Evolutionary conservation across 2,329 filamentous ascomycete species (phyloP), one percentile per base, ranked within the genome.

Genomic region (Cercospora beticola): DNA sequence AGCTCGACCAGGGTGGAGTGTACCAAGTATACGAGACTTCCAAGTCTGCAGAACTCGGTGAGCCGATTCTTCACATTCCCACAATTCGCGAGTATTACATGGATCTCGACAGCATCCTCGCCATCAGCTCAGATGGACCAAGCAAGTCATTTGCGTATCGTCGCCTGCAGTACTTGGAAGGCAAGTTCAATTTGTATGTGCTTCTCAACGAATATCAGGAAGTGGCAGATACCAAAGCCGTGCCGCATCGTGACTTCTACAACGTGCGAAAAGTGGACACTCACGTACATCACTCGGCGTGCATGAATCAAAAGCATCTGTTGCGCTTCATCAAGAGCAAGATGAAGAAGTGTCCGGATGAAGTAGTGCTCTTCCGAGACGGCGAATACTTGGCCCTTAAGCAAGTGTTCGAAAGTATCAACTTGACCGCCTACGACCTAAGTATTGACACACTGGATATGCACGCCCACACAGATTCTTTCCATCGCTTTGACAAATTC

Each of bases 271-370:
- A 99, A 80, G 95, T 99, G 62, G 95, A 99, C 78, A 99, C 95
- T 8, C 95, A 99, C 85, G 95, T 99, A 74, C 95, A 99, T 79
- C 95, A 99, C 80, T 99, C 95, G 16, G 95, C 95, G 26, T 99
- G 95, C 79, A 99, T 99, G 95, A 99, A 99, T 78, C 95, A 99
- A 81, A 99, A 99, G 82, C 95, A 99, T 86, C 83, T 99, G 67
- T 84, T 99, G 69, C 92, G 95, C 65, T 99, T 99, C 81, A 99
- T 99, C 84, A 99, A 99, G 82, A 97, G 93, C 82, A 99, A 99
- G 83, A 97, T 99, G 93, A 98, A 97, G 86, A 99, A 97, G 81
- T 95, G 88, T 18, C 93, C 94, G 0, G 92, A 98, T 76, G 95
- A 99, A 82, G 89, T 95, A 33, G 95, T 99, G 6, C 86, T 99